Evolutionary conservation across 2,329 filamentous ascomycete species (phyloP), one percentile per base, ranked within the genome.

Genomic region (Fusarium transvaalense): DNA sequence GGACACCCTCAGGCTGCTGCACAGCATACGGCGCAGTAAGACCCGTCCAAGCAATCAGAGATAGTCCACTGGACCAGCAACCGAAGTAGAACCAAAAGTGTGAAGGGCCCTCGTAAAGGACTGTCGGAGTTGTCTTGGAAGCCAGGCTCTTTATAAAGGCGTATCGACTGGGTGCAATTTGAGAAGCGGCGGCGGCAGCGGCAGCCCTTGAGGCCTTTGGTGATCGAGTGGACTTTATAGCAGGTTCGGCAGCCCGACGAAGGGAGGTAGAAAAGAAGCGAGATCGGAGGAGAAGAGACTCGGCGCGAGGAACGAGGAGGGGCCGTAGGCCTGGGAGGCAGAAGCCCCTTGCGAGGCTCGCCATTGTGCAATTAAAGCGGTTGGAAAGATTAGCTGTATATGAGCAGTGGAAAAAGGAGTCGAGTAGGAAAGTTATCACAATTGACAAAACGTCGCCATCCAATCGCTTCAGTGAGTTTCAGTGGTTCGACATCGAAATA

Each of bases 81-180:
- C 86, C 85, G 69, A 86, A 75, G 65, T 90, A 84, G 76, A 89
- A 91, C 78, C 84, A 83, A 58, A 85, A 85, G 72, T 92, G 89
- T 2, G 88, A 88, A 15, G 88, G 88, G 2, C 86, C 85, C 72
- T 89, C 83, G 80, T 91, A 93, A 42, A 93, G 82, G 5, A 86
- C 78, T 10, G 90, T 88, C 7, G 86, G 83, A 3, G 82, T 79
- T n/a, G 82, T 74, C 66, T 87, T 86, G 60, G 81, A 80, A 15
- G 87, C 85, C 37, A 92, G 83, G 61, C 83, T 84, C 64, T 84
- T 84, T 72, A 84, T 82, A 78, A 85, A 88, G 55, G 79, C 82
- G 71, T 80, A 83, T 74, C 71, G 71, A 56, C 71, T 78, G 38
- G 70, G 73, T 10, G 72, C 66, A 57, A 62, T 63, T 59, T 66